Conservation (phyloP, 2,329 filamentous ascomycete species). For the Aspergillus floridensis region DNA sequence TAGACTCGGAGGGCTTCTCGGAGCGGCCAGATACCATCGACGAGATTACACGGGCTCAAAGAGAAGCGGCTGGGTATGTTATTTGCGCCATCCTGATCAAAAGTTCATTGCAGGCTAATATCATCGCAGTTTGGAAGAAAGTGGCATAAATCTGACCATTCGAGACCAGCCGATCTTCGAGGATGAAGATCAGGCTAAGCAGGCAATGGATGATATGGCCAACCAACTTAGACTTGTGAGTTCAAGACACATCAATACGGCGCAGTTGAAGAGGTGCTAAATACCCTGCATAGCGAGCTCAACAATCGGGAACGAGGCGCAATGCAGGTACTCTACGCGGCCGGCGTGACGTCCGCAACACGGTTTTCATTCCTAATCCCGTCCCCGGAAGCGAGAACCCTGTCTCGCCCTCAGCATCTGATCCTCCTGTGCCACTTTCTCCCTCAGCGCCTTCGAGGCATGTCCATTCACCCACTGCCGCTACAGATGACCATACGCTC, state of each 20-base stretch:
- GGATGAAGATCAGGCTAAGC: conserved; percentile 49
- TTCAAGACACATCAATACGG: conserved; percentile 8
- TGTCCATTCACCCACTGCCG: conserved; percentile 51
- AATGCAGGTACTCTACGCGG: conserved; percentile 77
- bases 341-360: conserved; percentile 87
- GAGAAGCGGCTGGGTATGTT: conserved; percentile 44
- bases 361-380: conserved; percentile 69
- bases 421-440: conserved; percentile 32
- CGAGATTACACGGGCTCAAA: conserved; percentile 45
- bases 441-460: conserved; percentile 35
- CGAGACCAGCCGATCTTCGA: conserved; percentile 50
- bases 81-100: background rate
- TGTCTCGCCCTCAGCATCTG: conserved; percentile 25
- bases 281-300: conserved; percentile 40
- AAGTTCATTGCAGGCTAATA: conserved; percentile 15
- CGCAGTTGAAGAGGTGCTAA: conserved; percentile 13
- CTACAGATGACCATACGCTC: conserved; percentile 63
- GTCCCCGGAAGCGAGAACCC: conserved; percentile 36
- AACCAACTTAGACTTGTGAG: conserved; percentile 47
- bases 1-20: conserved; percentile 43
- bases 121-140: conserved; percentile 39
- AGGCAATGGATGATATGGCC: conserved; percentile 49
- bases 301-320: conserved; percentile 57
- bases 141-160: conserved; percentile 48
- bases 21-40: conserved; percentile 42